Evolutionary conservation across 805 yeast genomes (phyloP), one percentile per base, ranked within the genome.

Genomic region (Candida sonorensis): DNA sequence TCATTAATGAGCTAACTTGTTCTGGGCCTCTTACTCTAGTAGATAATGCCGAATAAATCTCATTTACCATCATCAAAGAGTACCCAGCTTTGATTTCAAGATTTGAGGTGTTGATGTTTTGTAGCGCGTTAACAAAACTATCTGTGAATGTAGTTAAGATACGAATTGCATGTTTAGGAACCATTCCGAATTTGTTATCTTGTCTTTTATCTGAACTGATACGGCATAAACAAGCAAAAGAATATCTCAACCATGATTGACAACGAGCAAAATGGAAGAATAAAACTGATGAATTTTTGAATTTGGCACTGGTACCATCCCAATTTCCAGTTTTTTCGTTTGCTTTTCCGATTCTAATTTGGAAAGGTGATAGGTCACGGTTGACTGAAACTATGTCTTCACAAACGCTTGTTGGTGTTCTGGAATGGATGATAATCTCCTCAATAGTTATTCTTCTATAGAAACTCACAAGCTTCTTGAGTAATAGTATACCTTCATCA

Each of bases 211-310:
- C 60, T 19, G 46, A 36, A 31, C 45, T 53, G 42, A 43, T 50
- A 29, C 49, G 45, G 27, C 46, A 53, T 10, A 58, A 29, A 21
- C 57, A 41, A 19, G 51, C 46, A 33, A 60, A 50, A 3, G 57
- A 43, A 30, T 53, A 55, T 22, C 61, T 45, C 14, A 57, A 34
- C 60, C 61, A 57, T 7, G 59, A 50, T 17, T 75, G 80, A 17
- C 75, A 53, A 20, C 72, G 62, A 31, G 67, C 62, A 20, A 64
- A 52, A 23, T 77, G 62, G 38, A 64, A 64, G 33, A 86, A 64
- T 9, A 77, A 50, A 40, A 77, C 75, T 2, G 72, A 55, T 0
- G 80, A 58, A 45, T 81, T 82, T 41, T 81, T 81, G 55, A 63
- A 75, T 42, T 75, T 77, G 1, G 81, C 72, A 25, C 75, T 64